Percentiles rank a stretch among this genome's conserved stretches.
Conservation (phyloP, 495 filamentous ascomycete genomes). For the Aspergillus conjunctus region DNA sequence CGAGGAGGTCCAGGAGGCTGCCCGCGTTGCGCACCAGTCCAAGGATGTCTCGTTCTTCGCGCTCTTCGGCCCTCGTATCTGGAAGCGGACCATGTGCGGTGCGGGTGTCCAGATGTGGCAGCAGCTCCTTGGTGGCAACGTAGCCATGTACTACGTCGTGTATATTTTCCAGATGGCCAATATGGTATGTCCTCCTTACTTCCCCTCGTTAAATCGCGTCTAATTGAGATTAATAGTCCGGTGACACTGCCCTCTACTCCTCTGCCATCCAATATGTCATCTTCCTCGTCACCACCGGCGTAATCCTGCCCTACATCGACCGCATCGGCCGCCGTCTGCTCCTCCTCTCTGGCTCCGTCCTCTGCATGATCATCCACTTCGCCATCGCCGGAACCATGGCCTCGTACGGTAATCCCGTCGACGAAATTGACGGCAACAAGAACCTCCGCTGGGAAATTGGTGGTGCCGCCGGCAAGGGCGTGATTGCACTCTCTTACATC, state of each 20-base stretch:
- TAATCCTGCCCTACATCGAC: conserved; percentile 74
- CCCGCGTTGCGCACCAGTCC: conserved; percentile 49
- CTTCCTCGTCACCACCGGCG: conserved; percentile 69
- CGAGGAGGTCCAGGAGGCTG: conserved; percentile 69
- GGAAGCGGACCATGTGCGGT: conserved; percentile 71
- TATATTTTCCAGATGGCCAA: conserved; percentile 71
- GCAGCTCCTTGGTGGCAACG: conserved; percentile 70
- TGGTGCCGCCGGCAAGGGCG: conserved; percentile 64
- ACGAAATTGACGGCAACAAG: conserved; percentile 62
- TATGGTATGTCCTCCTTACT: conserved; percentile 34
- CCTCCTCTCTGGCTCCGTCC: conserved; percentile 67
- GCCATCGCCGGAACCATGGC: conserved; percentile 59
- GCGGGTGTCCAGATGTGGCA: conserved; percentile 68
- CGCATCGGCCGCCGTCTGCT: conserved; percentile 70
- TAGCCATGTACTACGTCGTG: conserved; percentile 70
- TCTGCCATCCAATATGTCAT: conserved; percentile 75
- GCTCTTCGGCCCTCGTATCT: conserved; percentile 63
- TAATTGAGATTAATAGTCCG: conserved; percentile 38
- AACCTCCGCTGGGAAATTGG: conserved; percentile 67
- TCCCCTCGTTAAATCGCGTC: not conserved
- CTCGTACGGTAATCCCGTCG: conserved; percentile 54
- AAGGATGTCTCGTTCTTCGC: conserved; percentile 62
- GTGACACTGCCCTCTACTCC: conserved; percentile 66
- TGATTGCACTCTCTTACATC: conserved; percentile 78
- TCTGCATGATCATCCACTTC: conserved; percentile 66